phyloP scores from a whole-genome alignment of 345 rosid genomes.

The Jatropha curcas region DNA sequence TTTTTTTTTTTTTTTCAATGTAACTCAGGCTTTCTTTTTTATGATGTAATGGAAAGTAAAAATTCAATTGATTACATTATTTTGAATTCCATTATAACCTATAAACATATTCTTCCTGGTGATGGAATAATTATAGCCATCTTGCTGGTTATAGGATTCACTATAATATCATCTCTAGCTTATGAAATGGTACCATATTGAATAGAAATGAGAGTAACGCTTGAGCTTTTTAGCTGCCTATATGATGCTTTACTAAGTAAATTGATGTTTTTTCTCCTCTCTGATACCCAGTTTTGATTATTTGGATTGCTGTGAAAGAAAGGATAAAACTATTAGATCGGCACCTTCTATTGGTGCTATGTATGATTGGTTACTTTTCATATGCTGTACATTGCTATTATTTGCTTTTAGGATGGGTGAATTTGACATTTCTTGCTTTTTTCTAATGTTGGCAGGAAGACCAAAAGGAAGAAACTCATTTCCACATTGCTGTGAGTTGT shows the following conservation, averaged over 20 bases:
- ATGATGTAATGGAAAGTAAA: too few species aligned
- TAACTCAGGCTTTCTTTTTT: too few species aligned
- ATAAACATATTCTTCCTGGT: too few species aligned
- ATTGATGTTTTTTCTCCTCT: background rate
- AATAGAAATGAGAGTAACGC: background rate
- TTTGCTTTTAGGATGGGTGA: background rate
- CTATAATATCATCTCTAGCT: background rate
- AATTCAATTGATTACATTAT: too few species aligned
- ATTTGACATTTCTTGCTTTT: conserved; percentile 10
- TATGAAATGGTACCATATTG: background rate
- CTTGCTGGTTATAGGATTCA: background rate
- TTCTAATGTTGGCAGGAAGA: conserved; percentile 48
- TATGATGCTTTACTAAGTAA: background rate
- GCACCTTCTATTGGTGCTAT: background rate
- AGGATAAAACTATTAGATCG: background rate
- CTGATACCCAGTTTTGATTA: too few species aligned
- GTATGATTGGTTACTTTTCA: background rate
- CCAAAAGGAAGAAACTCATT: conserved; percentile 62
- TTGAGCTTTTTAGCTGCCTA: background rate
- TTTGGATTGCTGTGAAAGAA: background rate
- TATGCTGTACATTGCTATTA: background rate
- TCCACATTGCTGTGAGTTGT: conserved; percentile 69
- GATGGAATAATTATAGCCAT: background rate
- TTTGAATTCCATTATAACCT: too few species aligned
- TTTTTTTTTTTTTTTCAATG: too few species aligned